Evolutionary conservation across 2,329 filamentous ascomycete species (phyloP), one percentile per base, ranked within the genome.

Genomic region (Ophiostoma sp.): DNA sequence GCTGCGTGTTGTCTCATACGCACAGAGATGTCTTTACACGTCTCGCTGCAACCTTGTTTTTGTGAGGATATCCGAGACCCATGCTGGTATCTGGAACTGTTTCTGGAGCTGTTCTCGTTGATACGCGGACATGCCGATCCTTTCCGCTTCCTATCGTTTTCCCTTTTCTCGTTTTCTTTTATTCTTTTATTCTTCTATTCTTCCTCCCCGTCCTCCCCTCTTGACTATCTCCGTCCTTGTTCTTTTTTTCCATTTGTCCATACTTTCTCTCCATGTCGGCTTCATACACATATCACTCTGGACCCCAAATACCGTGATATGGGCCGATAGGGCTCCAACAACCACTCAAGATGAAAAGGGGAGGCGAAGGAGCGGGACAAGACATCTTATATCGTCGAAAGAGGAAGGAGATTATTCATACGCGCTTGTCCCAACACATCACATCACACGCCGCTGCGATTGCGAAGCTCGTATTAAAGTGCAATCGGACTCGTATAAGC

Each of bases 301-400:
- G 49, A 55, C 49, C 49, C 55, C 55, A 60, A 60, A 27, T 38
- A 60, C 27, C 27, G 55, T 60, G 55, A 60, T 60, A 60, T 55
- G 49, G 55, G 27, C 55, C 55, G 55, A 60, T 60, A 60, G 55
- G 49, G 49, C 49, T 55, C 38, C 58, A 41, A n/a, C 58, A 42
- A 42, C 8, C 60, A 16, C 18, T 36, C 55, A 40, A 40, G 36
- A 38, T 12, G 27, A 63, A 8, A 63, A 63, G 27, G 36, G 36
- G 16, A 41, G 18, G 38, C 38, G 14, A 42, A 63, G 58, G 38
- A 63, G 58, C 58, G 14, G 40, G 12, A 42, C 40, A 63, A 41
- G 7, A 42, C 12, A 42, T 42, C 16, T 42, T 42, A 63, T 42
- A 60, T 60, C 55, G 55, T 42, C 60, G 14, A 63, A 63, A 63